Conservation (phyloP, 805 yeast genomes). For the Debaryomyces prosopidis region DNA sequence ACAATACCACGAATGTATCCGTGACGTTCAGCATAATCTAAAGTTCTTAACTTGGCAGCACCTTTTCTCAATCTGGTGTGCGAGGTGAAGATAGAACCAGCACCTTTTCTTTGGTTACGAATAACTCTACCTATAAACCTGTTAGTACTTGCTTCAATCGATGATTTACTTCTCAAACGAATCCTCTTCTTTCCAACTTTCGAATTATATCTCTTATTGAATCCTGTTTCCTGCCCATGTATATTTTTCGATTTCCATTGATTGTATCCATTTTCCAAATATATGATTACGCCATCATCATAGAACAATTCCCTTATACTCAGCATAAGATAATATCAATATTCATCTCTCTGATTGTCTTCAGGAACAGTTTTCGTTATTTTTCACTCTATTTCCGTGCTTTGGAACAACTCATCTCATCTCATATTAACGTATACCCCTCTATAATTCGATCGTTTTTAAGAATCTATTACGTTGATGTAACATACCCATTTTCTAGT, state of each 20-base stretch:
- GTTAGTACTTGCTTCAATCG: slow-evolving; percentile 8
- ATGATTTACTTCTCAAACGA: not conserved
- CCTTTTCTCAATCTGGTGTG: slow-evolving; percentile 99
- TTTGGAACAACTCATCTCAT: not conserved
- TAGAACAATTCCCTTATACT: too few species aligned
- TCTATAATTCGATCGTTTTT: not conserved
- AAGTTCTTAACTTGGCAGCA: slow-evolving; percentile 99
- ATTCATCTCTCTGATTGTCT: too few species aligned
- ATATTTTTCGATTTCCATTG: too few species aligned
- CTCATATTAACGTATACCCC: not conserved
- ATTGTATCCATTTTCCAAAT: too few species aligned
- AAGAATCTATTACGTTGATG: not conserved
- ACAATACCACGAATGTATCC: slow-evolving; percentile 99
- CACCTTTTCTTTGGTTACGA: slow-evolving; percentile 99
- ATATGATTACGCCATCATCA: too few species aligned
- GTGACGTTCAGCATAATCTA: slow-evolving; percentile 99
- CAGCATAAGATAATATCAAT: too few species aligned
- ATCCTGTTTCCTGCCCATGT: slow-evolving; percentile 7
- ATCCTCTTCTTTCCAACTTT: not conserved
- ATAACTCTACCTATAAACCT: slow-evolving; percentile 87
- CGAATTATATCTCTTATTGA: not conserved
- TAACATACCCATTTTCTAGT: slow-evolving; percentile 30
- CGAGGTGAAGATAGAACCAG: slow-evolving; percentile 99
- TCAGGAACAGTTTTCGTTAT: not conserved
- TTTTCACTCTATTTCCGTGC: not conserved